Base-by-base conservation (phyloP, 192 early-diverging fungal species). In the Lobosporangium transversale region DNA sequence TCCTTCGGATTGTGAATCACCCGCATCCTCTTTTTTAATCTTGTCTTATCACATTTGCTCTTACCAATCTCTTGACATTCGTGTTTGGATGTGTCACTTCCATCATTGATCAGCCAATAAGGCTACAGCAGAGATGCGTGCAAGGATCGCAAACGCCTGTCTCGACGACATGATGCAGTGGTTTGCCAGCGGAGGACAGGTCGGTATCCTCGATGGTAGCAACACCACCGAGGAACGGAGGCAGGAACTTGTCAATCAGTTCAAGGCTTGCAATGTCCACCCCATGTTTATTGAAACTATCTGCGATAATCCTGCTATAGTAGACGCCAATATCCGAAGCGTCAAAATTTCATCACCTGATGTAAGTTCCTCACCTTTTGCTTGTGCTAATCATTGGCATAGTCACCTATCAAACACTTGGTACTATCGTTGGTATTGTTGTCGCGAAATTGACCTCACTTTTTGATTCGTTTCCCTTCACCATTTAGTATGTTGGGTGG, bases 311-410 rank as follows among this genome's bases (percentile, higher is more conserved):
- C 71, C 73, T 30, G 79, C 78, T 14, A 89, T 94, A 37, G 86
- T 94, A 7, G 83, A 90, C 32, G 84, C 83, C 62, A 94, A 94
- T 56, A 92, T 94, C 51, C 89, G 90, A 57, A 91, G 89, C 47
- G 91, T 94, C 51, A 94, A 94, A 65, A 85, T 92, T 18, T 85
- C 86, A 6, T 91, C 90, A 26, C 90, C 90, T 8, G 92, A 94
- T 80, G 85, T 88, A 80, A 65, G 81, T 66, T 20, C 14, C 37
- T 40, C 14, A 40, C 37, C 37, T 40, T 40, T 40, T 40, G n/a
- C n/a, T n/a, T n/a, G n/a, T n/a, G n/a, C n/a, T n/a, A n/a, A n/a
- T n/a, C n/a, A n/a, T n/a, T n/a, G n/a, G n/a, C n/a, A n/a, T n/a
- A n/a, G n/a, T n/a, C n/a, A n/a, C n/a, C n/a, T n/a, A n/a, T n/a